Base-by-base conservation (phyloP, 1,284 basidiomycete species). In the Marasmius sp. region DNA sequence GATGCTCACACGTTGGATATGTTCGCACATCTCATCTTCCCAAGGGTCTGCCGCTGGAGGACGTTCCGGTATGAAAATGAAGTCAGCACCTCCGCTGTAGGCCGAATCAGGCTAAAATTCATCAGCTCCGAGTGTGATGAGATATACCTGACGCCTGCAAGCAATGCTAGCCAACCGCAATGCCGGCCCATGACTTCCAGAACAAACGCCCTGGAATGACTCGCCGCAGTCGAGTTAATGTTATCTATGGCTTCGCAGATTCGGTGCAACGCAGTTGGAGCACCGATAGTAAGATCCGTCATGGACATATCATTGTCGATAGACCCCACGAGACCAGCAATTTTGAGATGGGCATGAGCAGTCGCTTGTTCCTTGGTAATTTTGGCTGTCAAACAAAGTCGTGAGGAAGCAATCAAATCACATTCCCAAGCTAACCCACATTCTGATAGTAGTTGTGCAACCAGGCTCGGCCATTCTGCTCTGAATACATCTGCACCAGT, bases 251-350 rank as follows among this genome's bases (percentile, higher is more conserved):
- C 88, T 76, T 99, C 97, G 75, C 96, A 98, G 64, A 99, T 99
- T 49, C 97, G 87, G 70, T 97, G 94, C 38, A 99, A 81, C 12
- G 97, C 97, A 0, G 97, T 99, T 0, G 93, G 89, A 1, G 95
- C 96, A 53, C 97, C 97, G 69, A 99, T 98, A 6, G 97, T 99
- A 68, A 98, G 77, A 76, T 98, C 96, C 34, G 97, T 98, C 85
- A 97, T 85, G 22, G 93, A 92, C 95, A 99, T 97, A 75, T 99
- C 97, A 72, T 99, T 99, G 79, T 99, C 97, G 74, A 99, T 98
- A 5, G 94, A 97, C 49, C 97, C 97, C 57, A 99, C 97, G 33
- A 99, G 87, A 48, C 97, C 97, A 67, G 96, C 97, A 70, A 99
- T 98, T 77, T 89, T 94, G 67, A 99, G 89, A 69, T 98, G 92